A percentile compares a stretch with the other conserved stretches of the same genome.
Evolutionary conservation across 139 green algal species (phyloP).

Genomic region (Asterochloris sp.): DNA sequence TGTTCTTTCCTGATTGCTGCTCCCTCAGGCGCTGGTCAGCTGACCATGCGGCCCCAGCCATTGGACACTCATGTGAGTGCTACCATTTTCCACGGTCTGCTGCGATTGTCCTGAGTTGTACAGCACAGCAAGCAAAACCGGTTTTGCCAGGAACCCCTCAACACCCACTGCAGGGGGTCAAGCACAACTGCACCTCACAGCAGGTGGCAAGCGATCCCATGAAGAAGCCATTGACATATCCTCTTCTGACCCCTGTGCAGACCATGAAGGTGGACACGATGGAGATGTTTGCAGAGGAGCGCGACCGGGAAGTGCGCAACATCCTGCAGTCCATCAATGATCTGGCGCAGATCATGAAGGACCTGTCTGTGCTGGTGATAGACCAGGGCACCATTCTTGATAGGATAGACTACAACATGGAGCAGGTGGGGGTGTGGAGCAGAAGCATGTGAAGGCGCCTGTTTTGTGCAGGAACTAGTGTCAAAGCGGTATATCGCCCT

Average conservation of each 20-base stretch:
- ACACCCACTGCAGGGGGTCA: too few species aligned
- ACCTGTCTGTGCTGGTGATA: conserved; percentile 93
- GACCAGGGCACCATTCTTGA: conserved; percentile 98
- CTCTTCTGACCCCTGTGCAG: conserved; percentile 20
- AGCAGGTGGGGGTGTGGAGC: conserved; percentile 39
- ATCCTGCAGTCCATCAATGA: conserved; percentile 79
- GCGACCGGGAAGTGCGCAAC: conserved; percentile 82
- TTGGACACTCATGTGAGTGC: too few species aligned
- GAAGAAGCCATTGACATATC: neutral
- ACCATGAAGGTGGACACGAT: conserved; percentile 35
- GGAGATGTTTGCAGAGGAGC: conserved; percentile 61
- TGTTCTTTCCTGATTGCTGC: too few species aligned
- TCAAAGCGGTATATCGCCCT: neutral
- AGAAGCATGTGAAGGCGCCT: neutral
- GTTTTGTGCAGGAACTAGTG: neutral
- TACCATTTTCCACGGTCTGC: too few species aligned
- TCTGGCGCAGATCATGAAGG: conserved; percentile 94
- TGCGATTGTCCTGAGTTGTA: too few species aligned
- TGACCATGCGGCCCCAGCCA: too few species aligned
- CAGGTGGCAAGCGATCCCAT: neutral
- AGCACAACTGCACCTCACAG: too few species aligned
- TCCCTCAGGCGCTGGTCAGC: too few species aligned
- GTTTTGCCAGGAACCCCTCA: too few species aligned
- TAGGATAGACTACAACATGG: conserved; percentile 93
- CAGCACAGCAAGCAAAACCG: too few species aligned